These are phyloP conservation scores for Colletotrichum cuscutae DNA, from an alignment of 2,329 filamentous ascomycete species.

Conservation along the genomic window DNA sequence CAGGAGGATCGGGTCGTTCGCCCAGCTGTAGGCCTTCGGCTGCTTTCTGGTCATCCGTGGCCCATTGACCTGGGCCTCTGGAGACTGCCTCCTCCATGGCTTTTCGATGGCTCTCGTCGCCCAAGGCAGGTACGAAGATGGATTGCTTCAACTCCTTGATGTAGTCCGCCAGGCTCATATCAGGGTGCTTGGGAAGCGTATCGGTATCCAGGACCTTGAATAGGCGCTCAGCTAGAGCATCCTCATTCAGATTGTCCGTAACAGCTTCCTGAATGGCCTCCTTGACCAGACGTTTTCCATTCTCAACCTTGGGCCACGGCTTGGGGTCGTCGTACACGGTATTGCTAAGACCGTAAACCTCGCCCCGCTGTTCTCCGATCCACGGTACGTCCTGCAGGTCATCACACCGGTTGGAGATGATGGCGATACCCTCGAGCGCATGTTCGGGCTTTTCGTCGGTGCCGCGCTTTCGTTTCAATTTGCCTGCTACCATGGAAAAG, in stretches of 20 bases:
- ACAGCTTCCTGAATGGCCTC: slow-evolving; percentile 54
- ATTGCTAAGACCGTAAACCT: slow-evolving; percentile 72
- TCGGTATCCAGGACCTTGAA: slow-evolving; percentile 67
- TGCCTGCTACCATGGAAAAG: slow-evolving; percentile 74
- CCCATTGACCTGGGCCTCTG: slow-evolving; percentile 49
- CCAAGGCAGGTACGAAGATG: slow-evolving; percentile 71
- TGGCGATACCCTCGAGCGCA: slow-evolving; percentile 61
- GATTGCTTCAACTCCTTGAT: slow-evolving; percentile 65
- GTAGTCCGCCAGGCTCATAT: slow-evolving; percentile 62
- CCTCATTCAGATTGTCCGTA: slow-evolving; percentile 50
- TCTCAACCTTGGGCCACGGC: slow-evolving; percentile 70
- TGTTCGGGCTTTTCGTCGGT: slow-evolving; percentile 19
- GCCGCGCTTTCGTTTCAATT: slow-evolving; percentile 53
- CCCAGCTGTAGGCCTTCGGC: slow-evolving; percentile 44
- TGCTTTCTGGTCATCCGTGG: slow-evolving; percentile 50
- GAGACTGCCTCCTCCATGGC: slow-evolving; percentile 56
- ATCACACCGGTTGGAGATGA: slow-evolving; percentile 71
- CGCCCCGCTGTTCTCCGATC: slow-evolving; percentile 61
- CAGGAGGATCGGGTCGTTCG: slow-evolving; percentile 42
- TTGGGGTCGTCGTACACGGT: slow-evolving; percentile 63
- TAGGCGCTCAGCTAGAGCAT: slow-evolving; percentile 60
- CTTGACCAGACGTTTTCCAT: slow-evolving; percentile 59
- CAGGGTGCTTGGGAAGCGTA: slow-evolving; percentile 57
- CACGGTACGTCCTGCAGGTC: slow-evolving; percentile 65
- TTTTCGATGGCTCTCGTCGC: slow-evolving; percentile 55